Base-by-base conservation (phyloP, 441 rosid species). In the Lepidium campestre region DNA sequence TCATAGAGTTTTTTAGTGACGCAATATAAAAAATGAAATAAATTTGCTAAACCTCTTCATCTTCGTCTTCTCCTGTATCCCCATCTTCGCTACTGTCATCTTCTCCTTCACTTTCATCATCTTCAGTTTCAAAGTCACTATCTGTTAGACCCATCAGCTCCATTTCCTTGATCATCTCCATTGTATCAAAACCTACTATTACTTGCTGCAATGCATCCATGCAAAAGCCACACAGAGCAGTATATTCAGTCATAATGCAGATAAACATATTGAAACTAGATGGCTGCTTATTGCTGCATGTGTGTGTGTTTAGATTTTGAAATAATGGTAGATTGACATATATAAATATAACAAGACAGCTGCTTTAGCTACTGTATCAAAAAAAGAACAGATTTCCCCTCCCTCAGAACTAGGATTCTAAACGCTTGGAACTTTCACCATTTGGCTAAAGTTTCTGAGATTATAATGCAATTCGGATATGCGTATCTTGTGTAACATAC, bases 161-260 rank as follows among this genome's bases (percentile, higher is more conserved):
- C 82, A 94, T 79, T 67, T 84, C 98, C 73, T 76, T 78, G 55
- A 91, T 68, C 91, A 94, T 79, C 77, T 86, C 98, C 75, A 57
- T 70, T 10, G 91, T 80, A 81, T 94, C 97, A 74, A 89, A 83
- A 44, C 99, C 99, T 72, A 91, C 67, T 65, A 94, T 78, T 29
- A 85, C 90, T 91, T 91, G 97, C 99, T 94, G 93, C 84, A 82
- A 77, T 65, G 57, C 41, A 73, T 39, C 69, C 48, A 36, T 40
- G 20, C 19, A 31, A 22, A 69, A 69, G 10, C 31, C 10, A 49
- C 14, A 46, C 36, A 40, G 3, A 40, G 18, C 45, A 49, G 52
- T 29, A 59, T n/a, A 29, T 18, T 47, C 23, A 39, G 53, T 34
- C 14, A 44, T 55, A n/a, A 40, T 34, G n/a, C 53, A 49, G 3